Conservation (phyloP, 176 grass and related monocot species). For the Musa beccarii region DNA sequence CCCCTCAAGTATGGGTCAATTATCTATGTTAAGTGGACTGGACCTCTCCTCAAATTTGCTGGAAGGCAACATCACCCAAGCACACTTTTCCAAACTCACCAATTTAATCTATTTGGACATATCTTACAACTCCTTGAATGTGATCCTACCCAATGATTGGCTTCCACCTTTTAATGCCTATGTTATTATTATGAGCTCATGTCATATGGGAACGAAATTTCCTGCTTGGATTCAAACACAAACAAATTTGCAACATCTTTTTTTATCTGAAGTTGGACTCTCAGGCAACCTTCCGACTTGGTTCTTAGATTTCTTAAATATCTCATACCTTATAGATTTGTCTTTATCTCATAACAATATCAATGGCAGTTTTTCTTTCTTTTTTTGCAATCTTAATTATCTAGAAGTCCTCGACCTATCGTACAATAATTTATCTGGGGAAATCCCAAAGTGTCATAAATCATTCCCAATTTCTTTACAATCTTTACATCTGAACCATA, state of each 20-base stretch:
- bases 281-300: background rate
- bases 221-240: conserved; percentile 19
- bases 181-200: background rate
- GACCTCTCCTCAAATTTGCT: conserved; percentile 18
- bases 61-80: conserved; percentile 12
- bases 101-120: conserved; percentile 18
- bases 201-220: background rate
- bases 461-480: no score
- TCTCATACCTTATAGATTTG: background rate
- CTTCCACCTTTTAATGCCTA: background rate
- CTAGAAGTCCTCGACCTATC: background rate
- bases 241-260: background rate
- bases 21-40: background rate
- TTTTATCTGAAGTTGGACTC: background rate
- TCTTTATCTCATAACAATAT: background rate
- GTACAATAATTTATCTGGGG: background rate
- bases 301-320: background rate
- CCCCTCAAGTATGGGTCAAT: conserved; percentile 8
- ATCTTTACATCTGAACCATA: no score
- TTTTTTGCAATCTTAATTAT: background rate
- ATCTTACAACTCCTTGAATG: conserved; percentile 17
- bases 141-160: conserved; percentile 14
- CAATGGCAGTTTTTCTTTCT: background rate
- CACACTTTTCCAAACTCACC: conserved; percentile 14
- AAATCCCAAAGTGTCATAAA: no score